These are phyloP conservation scores for Populus trichocarpa DNA, from an alignment of 441 rosid genomes.

Conservation along the genomic window DNA sequence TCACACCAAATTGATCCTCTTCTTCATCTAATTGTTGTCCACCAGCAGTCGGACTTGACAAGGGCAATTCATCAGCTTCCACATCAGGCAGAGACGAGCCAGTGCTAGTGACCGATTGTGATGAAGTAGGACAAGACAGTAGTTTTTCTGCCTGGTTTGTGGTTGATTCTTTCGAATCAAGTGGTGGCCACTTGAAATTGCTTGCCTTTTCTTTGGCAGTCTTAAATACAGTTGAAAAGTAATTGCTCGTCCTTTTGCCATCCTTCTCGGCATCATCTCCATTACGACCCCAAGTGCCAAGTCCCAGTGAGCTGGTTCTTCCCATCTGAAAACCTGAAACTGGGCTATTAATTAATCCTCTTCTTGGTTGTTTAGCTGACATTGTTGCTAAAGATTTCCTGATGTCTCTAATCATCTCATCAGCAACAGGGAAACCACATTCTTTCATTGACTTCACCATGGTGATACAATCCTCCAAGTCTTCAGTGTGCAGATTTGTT, in stretches of 20 bases:
- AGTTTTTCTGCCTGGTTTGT: conserved; percentile 22
- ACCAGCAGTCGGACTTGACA: conserved; percentile 39
- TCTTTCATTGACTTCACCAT: conserved; percentile 83
- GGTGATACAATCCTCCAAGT: conserved; percentile 71
- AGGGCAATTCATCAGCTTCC: conserved; percentile 57
- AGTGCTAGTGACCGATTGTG: conserved; percentile 35
- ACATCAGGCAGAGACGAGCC: conserved; percentile 35
- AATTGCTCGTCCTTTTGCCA: conserved; percentile 31
- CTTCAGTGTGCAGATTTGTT: conserved; percentile 66
- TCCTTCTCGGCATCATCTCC: conserved; percentile 35
- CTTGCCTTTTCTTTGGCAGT: conserved; percentile 75
- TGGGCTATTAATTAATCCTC: conserved; percentile 48
- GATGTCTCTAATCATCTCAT: conserved; percentile 83
- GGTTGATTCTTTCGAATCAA: conserved; percentile 45
- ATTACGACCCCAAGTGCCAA: conserved; percentile 41
- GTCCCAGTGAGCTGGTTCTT: conserved; percentile 51
- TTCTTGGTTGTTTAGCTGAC: conserved; percentile 65
- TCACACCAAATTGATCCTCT: conserved; percentile 24
- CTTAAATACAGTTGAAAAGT: conserved; percentile 62
- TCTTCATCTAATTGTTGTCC: conserved; percentile 28
- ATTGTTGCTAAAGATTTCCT: conserved; percentile 53
- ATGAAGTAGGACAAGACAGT: conserved; percentile 21
- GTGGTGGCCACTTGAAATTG: conserved; percentile 68
- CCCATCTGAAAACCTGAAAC: conserved; percentile 37
- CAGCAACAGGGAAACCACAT: conserved; percentile 62